Percentiles rank a stretch among this genome's conserved stretches.
phyloP scores from a whole-genome alignment of 2,329 filamentous ascomycete genomes.

The Biscogniauxia marginata region DNA sequence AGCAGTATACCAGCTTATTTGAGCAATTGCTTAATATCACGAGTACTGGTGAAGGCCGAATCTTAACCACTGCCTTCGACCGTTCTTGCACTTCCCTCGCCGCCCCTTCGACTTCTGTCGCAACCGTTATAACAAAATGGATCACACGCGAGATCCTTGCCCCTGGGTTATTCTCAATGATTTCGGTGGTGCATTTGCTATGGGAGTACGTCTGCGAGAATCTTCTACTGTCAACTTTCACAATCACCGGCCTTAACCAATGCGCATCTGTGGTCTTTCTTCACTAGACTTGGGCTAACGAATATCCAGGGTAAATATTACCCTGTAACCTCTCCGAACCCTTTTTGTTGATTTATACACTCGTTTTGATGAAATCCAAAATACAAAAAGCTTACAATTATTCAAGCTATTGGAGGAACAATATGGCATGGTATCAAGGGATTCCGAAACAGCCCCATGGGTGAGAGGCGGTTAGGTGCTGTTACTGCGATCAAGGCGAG shows the following conservation, averaged over 20 bases:
- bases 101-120: constrained; percentile 1
- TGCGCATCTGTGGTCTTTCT: background rate
- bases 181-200: constrained; percentile 94
- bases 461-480: constrained; percentile 92
- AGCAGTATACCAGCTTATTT: background rate
- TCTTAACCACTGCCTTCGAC: no score
- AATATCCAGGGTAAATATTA: no score
- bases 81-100: background rate
- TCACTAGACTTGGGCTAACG: constrained; percentile 3
- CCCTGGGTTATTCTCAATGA: constrained; percentile 96
- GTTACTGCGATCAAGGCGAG: constrained; percentile 97
- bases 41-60: no score
- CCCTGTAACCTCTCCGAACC: no score
- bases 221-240: background rate
- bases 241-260: constrained; percentile 1
- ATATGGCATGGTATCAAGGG: constrained; percentile 61
- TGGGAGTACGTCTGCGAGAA: constrained; percentile 75
- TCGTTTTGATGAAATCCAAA: no score
- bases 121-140: constrained; percentile 54
- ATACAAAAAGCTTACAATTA: no score
- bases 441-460: constrained; percentile 84
- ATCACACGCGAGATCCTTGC: constrained; percentile 96
- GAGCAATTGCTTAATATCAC: no score
- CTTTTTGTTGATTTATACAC: no score
- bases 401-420: constrained; percentile 31